Evolutionary conservation across 805 yeast genomes (phyloP), one percentile per base, ranked within the genome.

Genomic region (Metschnikowia bowlesiae): DNA sequence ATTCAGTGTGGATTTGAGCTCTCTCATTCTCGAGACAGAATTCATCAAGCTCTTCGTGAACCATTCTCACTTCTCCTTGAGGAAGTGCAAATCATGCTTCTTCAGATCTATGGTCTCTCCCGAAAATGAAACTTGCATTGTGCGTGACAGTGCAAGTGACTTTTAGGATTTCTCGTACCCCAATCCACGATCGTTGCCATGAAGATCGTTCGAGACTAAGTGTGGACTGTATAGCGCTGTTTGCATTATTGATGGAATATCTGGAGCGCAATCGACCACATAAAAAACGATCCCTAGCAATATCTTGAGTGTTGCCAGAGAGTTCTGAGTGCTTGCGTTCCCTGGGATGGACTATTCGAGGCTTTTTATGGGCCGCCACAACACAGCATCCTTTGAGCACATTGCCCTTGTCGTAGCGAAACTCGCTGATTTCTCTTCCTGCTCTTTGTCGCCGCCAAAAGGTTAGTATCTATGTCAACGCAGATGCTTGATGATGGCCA

Each of bases 391-490:
- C 96, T 63, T 95, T 95, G 53, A 95, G 71, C n/a, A 92, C 96
- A 66, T 94, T 98, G 36, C 98, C 98, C 87, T 92, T 88, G 50
- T 89, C 96, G 68, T 94, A 94, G 62, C 99, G 79, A 69, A 92
- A 94, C 52, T 89, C 95, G 61, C 88, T 84, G 66, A 94, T 66
- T 89, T 88, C 63, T 95, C 99, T 63, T 90, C 96, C 49, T 81
- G 86, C 63, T 89, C 97, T 56, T 74, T 76, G 61, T 87, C 89
- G 29, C 75, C 75, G 28, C 76, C 76, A 92, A 92, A 16, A 83
- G 63, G 46, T 74, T 77, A 29, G 48, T 43, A 14, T 58, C 61
- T 47, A 64, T 60, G 4, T 65, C 60, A 91, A 51, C 82, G 80
- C 54, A 94, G 74, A 62, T 87, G 96, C 40, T 69, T 68, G 44